Evolutionary conservation across 495 filamentous ascomycete species (phyloP).

Genomic region (Penicillium pancosmium): DNA sequence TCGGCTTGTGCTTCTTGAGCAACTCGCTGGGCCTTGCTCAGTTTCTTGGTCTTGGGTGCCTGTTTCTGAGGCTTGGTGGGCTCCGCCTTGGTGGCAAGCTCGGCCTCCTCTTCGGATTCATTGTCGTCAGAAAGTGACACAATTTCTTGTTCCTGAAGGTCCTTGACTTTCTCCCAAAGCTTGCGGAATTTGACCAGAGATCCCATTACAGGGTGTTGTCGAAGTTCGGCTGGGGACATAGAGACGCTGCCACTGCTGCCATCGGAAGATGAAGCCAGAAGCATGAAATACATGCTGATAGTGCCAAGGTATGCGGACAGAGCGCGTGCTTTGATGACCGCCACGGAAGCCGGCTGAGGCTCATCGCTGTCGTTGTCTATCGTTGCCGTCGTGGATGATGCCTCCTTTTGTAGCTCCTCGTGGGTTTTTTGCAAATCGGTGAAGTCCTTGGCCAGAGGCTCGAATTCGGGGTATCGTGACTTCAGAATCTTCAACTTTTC

Average conservation of each 20-base stretch:
- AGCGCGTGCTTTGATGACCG: slow-evolving; percentile 73
- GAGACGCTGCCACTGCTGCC: slow-evolving; percentile 48
- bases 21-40: slow-evolving; percentile 52
- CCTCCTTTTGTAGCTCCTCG: slow-evolving; percentile 56
- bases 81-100: slow-evolving; percentile 15
- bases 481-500: slow-evolving; percentile 78
- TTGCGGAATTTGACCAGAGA: slow-evolving; percentile 77
- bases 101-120: slow-evolving; percentile 17
- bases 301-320: slow-evolving; percentile 82
- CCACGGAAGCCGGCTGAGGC: slow-evolving; percentile 42
- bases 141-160: slow-evolving; percentile 38
- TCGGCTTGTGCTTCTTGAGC: slow-evolving; percentile 54
- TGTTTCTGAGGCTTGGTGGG: slow-evolving; percentile 25
- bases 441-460: slow-evolving; percentile 80
- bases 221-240: slow-evolving; percentile 70
- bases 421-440: slow-evolving; percentile 68
- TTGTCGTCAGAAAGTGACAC: slow-evolving; percentile 13
- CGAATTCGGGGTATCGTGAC: slow-evolving; percentile 87
- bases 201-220: slow-evolving; percentile 88
- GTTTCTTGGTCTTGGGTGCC: slow-evolving; percentile 41
- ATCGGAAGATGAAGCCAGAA: slow-evolving; percentile 72
- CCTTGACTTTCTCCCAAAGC: slow-evolving; percentile 77
- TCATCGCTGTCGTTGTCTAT: slow-evolving; percentile 33
- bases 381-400: slow-evolving; percentile 50
- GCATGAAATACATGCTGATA: slow-evolving; percentile 89